phyloP scores from a whole-genome alignment of 164 flowering plant species.

The Vitis labrusca region DNA sequence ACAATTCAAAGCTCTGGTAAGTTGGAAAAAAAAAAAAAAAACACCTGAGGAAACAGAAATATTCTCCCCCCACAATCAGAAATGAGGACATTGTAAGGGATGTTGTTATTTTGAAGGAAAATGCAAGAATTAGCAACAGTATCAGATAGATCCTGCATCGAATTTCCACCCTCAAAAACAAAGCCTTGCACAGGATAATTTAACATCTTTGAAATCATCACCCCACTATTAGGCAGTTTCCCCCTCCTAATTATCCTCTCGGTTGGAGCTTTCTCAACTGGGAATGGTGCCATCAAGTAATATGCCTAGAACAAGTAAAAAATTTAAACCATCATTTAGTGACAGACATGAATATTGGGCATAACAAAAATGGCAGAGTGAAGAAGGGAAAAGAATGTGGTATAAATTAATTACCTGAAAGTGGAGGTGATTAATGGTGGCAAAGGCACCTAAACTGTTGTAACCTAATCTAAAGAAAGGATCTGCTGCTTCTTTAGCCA shows the following conservation, averaged over 20 bases:
- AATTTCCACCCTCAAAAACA: slow-evolving; percentile 73
- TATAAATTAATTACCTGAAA: slow-evolving; percentile 54
- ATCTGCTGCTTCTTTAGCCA: slow-evolving; percentile 75
- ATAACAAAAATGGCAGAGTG: neutral
- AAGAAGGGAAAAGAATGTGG: no score
- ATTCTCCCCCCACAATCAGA: slow-evolving; percentile 63
- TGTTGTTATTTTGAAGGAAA: slow-evolving; percentile 68
- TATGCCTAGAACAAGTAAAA: slow-evolving; percentile 52
- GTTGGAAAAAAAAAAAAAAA: no score
- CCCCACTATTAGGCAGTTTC: slow-evolving; percentile 26
- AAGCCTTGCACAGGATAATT: slow-evolving; percentile 78
- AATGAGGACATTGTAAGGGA: slow-evolving; percentile 80
- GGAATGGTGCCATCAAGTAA: slow-evolving; percentile 59
- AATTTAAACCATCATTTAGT: neutral
- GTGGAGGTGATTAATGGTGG: slow-evolving; percentile 92
- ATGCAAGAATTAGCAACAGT: slow-evolving; percentile 62
- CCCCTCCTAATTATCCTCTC: slow-evolving; percentile 23
- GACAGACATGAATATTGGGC: neutral
- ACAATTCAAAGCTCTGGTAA: neutral
- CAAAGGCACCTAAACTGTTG: slow-evolving; percentile 97
- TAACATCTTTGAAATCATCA: slow-evolving; percentile 48
- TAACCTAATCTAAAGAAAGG: slow-evolving; percentile 87
- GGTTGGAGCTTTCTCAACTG: slow-evolving; percentile 70
- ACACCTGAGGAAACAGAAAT: slow-evolving; percentile 84
- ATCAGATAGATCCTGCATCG: slow-evolving; percentile 51